phyloP scores from a whole-genome alignment of 192 early-diverging fungal species.

The Gonapodya prolifera region DNA sequence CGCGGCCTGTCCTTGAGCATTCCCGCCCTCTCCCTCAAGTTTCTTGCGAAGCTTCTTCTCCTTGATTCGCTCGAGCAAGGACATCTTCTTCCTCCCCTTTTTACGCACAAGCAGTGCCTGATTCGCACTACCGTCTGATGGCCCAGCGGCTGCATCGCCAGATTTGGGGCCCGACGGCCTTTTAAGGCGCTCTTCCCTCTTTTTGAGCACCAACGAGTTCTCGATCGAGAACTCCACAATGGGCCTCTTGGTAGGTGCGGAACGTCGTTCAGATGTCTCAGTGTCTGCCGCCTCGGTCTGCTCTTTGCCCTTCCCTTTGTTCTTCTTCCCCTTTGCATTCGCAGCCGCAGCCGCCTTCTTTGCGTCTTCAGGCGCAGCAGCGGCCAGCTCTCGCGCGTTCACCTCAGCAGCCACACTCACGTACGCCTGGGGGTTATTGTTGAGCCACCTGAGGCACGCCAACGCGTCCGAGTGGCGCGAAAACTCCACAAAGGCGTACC shows the following conservation, averaged over 20 bases:
- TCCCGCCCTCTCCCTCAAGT: background rate
- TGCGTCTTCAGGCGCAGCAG: constrained; percentile 4
- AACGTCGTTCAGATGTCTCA: background rate
- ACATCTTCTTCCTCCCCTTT: background rate
- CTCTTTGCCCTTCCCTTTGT: background rate
- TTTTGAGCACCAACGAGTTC: constrained; percentile 65
- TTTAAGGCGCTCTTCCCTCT: constrained; percentile 35
- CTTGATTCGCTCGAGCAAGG: background rate
- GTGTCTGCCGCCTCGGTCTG: background rate
- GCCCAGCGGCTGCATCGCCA: background rate
- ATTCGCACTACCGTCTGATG: background rate
- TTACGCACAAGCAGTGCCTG: background rate
- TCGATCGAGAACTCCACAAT: constrained; percentile 90
- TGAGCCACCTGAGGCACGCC: constrained; percentile 81
- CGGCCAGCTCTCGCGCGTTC: constrained; percentile 4
- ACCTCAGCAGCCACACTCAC: constrained; percentile 4
- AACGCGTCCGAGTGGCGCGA: constrained; percentile 76
- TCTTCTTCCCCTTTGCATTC: background rate
- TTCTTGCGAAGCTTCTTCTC: background rate
- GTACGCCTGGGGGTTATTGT: constrained; percentile 46
- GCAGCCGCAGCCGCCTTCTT: background rate
- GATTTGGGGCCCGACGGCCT: background rate
- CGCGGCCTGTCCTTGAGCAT: background rate
- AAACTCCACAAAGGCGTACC: constrained; percentile 92
- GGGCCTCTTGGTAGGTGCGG: constrained; percentile 43